Percentiles rank a stretch among this genome's conserved stretches.
phyloP scores from a whole-genome alignment of 805 yeast genomes.

The Scheffersomyces ergatensis region DNA sequence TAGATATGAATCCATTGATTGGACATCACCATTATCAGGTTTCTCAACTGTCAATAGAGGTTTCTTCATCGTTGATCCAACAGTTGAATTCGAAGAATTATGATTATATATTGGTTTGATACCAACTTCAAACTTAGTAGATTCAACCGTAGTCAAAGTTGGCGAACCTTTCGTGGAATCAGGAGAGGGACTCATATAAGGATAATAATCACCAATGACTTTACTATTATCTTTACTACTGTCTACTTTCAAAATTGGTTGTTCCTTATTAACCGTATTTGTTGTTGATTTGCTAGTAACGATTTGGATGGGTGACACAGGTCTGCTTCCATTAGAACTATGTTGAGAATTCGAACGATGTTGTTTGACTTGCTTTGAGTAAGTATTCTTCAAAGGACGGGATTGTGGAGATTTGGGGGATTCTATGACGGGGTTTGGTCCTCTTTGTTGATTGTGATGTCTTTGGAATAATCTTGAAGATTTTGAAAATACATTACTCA shows the following conservation, averaged over 20 bases:
- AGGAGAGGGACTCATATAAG: not conserved
- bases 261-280: not conserved
- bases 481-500: conserved; percentile 24
- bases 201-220: not conserved
- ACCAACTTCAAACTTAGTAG: not conserved
- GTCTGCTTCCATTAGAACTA: conserved; percentile 12
- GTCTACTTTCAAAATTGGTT: not conserved
- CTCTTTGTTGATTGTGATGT: conserved; percentile 7
- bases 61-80: not conserved
- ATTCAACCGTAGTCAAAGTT: not conserved
- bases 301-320: conserved; percentile 16
- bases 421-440: not conserved
- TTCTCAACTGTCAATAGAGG: not conserved
- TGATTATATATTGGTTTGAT: not conserved
- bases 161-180: not conserved
- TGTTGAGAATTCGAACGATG: conserved; percentile 25
- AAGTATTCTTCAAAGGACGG: conserved; percentile 22
- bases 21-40: not conserved
- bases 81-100: not conserved
- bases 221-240: not conserved
- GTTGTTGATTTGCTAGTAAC: not conserved
- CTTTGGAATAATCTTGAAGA: conserved; percentile 26
- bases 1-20: not conserved
- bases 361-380: conserved; percentile 31
- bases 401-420: conserved; percentile 9